A percentile compares a stretch with the other conserved stretches of the same genome.
phyloP scores from a whole-genome alignment of 495 filamentous ascomycete species.

The Oleoguttula mirabilis region DNA sequence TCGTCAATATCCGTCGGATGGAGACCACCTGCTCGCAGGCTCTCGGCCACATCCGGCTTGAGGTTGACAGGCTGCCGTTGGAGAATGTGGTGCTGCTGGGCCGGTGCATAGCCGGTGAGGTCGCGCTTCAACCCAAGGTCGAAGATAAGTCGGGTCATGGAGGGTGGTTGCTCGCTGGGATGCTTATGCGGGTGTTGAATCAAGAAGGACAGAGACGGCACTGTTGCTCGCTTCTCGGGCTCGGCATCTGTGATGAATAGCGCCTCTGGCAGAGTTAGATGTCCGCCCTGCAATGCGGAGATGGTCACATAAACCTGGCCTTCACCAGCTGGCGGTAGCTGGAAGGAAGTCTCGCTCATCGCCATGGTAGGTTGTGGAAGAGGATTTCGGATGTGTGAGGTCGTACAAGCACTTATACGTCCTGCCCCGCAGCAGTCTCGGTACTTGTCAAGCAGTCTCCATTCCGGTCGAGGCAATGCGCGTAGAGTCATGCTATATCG shows the following conservation, averaged over 20 bases:
- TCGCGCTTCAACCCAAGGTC: constrained; percentile 3
- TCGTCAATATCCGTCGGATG: constrained; percentile 1
- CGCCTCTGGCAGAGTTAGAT: constrained; percentile 26
- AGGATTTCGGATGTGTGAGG: no score
- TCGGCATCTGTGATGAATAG: constrained; percentile 30
- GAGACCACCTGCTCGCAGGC: background rate
- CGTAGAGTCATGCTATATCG: no score
- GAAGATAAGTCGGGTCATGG: constrained; percentile 1
- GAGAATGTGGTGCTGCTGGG: constrained; percentile 1
- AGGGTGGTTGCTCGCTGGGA: background rate
- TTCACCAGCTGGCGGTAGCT: background rate
- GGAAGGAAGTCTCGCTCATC: no score
- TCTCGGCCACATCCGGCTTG: background rate
- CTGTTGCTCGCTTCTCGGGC: constrained; percentile 22
- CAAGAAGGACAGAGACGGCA: constrained; percentile 33
- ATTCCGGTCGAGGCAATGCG: no score
- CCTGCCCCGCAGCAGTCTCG: no score
- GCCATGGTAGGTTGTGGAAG: no score
- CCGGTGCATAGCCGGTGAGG: background rate
- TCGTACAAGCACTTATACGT: no score
- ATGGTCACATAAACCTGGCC: constrained; percentile 2
- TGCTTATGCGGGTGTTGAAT: constrained; percentile 19
- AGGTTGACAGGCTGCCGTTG: constrained; percentile 1
- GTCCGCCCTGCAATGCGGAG: constrained; percentile 5
- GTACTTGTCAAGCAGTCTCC: no score